Evolutionary conservation across 257 asterid genomes (phyloP).

Genomic region (Voacanga thouarsii): DNA sequence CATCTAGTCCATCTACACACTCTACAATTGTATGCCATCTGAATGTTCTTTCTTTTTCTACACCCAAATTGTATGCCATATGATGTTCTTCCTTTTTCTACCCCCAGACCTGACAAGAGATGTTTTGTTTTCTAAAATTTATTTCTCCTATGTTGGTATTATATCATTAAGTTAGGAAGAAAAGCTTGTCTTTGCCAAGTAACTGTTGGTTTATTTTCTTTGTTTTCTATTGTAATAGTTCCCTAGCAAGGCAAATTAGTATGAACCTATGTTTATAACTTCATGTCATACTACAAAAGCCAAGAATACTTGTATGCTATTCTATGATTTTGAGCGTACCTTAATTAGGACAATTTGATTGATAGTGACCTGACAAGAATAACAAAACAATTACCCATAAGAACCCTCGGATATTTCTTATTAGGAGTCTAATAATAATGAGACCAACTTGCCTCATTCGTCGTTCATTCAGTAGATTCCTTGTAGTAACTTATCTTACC

Average conservation of each 20-base stretch:
- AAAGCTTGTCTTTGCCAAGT: not conserved
- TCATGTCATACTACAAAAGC: too few relatives aligned
- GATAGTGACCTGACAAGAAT: constrained; percentile 18
- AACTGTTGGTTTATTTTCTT: too few relatives aligned
- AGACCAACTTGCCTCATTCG: not conserved
- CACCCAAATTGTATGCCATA: too few relatives aligned
- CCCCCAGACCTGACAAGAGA: not conserved
- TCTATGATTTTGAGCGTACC: not conserved
- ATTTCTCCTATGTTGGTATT: not conserved
- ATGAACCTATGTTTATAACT: not conserved
- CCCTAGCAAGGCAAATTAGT: not conserved
- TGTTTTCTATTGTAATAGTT: not conserved
- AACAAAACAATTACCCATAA: constrained; percentile 13
- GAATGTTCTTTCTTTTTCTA: too few relatives aligned
- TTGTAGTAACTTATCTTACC: not conserved
- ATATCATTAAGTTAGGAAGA: not conserved
- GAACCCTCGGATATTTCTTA: not conserved
- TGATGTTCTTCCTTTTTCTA: too few relatives aligned
- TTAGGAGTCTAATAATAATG: not conserved
- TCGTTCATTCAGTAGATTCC: not conserved
- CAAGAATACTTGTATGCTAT: too few relatives aligned
- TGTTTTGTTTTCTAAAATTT: not conserved
- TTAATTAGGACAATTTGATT: constrained; percentile 11
- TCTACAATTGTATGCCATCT: too few relatives aligned
- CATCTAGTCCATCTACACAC: too few relatives aligned